Percentiles rank a stretch among this genome's conserved stretches.
phyloP scores from a whole-genome alignment of 75 land plant species.

The Picea sitchensis region DNA sequence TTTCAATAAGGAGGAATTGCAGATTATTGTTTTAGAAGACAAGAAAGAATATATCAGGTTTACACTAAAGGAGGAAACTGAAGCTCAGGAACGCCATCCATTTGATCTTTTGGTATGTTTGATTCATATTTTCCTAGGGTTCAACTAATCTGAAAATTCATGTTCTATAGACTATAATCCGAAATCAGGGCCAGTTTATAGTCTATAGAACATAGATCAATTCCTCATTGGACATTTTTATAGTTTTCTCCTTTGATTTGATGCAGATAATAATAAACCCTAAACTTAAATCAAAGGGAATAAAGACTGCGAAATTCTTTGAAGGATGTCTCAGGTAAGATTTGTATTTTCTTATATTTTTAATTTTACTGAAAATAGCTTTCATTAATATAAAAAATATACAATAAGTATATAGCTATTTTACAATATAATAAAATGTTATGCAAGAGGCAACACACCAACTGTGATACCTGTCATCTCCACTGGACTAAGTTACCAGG shows the following conservation, averaged over 20 bases:
- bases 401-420: too few species aligned
- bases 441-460: too few species aligned
- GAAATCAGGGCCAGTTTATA: not conserved
- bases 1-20: slow-evolving; percentile 14
- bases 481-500: too few species aligned
- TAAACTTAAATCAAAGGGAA: slow-evolving; percentile 52
- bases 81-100: slow-evolving; percentile 74
- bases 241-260: slow-evolving; percentile 13
- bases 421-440: too few species aligned
- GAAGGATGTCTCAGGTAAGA: slow-evolving; percentile 93
- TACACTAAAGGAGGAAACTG: slow-evolving; percentile 64
- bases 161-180: too few species aligned
- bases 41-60: slow-evolving; percentile 79
- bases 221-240: not conserved
- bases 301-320: slow-evolving; percentile 73
- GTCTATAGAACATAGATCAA: not conserved
- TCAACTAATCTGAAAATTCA: not conserved
- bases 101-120: slow-evolving; percentile 86
- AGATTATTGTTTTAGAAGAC: slow-evolving; percentile 96
- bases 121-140: not conserved
- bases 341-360: too few species aligned
- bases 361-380: too few species aligned
- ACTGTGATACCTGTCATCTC: too few species aligned
- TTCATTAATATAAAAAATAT: too few species aligned
- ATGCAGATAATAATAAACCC: slow-evolving; percentile 85